phyloP scores from a whole-genome alignment of 2,329 filamentous ascomycete species.

The Neofusicoccum laricinum region DNA sequence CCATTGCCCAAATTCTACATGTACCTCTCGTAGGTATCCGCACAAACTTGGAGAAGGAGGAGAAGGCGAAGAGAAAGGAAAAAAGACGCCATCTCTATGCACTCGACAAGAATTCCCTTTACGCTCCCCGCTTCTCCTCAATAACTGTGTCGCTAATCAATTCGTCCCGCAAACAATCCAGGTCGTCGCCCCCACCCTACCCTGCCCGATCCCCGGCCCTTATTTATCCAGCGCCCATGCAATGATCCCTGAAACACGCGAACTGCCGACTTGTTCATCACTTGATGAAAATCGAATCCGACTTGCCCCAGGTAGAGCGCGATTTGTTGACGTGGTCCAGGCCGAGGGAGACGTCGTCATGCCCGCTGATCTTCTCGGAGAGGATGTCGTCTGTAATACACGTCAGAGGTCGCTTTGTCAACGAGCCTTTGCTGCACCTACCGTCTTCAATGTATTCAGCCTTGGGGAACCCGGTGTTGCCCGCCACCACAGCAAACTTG shows the following conservation, averaged over 20 bases:
- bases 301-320: conserved; percentile 57
- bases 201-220: neutral
- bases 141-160: conserved; percentile 13
- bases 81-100: conserved; percentile 13
- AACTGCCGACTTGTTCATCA: conserved; percentile 2
- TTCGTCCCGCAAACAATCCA: conserved; percentile 8
- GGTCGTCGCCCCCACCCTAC: neutral
- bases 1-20: conserved; percentile 10
- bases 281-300: conserved; percentile 52
- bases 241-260: conserved; percentile 5
- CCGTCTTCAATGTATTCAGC: conserved; percentile 84
- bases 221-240: conserved; percentile 13
- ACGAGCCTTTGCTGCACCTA: conserved; percentile 48
- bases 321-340: conserved; percentile 63
- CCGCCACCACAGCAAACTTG: conserved; percentile 79
- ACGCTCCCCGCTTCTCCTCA: neutral
- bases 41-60: neutral
- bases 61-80: neutral
- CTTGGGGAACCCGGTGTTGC: conserved; percentile 64
- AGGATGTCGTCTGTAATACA: conserved; percentile 43
- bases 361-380: conserved; percentile 37
- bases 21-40: neutral
- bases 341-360: conserved; percentile 42
- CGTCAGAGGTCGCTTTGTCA: conserved; percentile 15
- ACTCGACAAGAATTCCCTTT: neutral